phyloP scores from a whole-genome alignment of 257 asterid species.

The Henckelia pumila region DNA sequence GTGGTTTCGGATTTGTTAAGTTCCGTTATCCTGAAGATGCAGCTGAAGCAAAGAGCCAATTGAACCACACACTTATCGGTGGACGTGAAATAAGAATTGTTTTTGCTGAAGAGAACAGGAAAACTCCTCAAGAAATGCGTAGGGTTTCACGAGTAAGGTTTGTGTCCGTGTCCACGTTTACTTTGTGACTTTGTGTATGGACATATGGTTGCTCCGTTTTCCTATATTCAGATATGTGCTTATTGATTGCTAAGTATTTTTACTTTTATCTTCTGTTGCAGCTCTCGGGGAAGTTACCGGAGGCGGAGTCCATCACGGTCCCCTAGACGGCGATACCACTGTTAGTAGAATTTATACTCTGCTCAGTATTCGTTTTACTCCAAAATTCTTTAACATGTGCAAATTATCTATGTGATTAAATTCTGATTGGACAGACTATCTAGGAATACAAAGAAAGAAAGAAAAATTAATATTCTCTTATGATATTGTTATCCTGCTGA shows the following conservation, averaged over 20 bases:
- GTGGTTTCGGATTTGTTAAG: conserved; percentile 98
- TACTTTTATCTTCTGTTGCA: conserved; percentile 26
- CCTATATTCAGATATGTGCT: not conserved
- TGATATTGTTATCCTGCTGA: conserved; percentile 17
- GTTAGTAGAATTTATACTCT: conserved; percentile 45
- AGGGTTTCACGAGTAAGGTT: conserved; percentile 57
- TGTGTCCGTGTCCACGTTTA: conserved; percentile 21
- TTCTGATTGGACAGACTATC: conserved; percentile 1
- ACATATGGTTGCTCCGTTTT: not conserved
- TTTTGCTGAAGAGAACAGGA: conserved; percentile 90
- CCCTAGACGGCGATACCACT: conserved; percentile 65
- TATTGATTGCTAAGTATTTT: conserved; percentile 20
- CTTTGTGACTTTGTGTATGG: too few relatives aligned
- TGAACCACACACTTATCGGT: conserved; percentile 71
- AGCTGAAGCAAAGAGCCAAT: conserved; percentile 77
- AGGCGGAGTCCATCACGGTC: conserved; percentile 68
- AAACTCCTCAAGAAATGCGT: conserved; percentile 95
- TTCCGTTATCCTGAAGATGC: conserved; percentile 90
- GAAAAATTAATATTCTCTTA: not conserved
- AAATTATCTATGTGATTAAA: not conserved
- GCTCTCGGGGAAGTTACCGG: conserved; percentile 64
- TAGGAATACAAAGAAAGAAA: not conserved
- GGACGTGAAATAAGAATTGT: conserved; percentile 96
- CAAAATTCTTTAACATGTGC: conserved; percentile 5
- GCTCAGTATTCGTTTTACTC: conserved; percentile 17